These are phyloP conservation scores for Umbelopsis sp. DNA, from an alignment of 192 early-diverging fungal species.

Conservation along the genomic window DNA sequence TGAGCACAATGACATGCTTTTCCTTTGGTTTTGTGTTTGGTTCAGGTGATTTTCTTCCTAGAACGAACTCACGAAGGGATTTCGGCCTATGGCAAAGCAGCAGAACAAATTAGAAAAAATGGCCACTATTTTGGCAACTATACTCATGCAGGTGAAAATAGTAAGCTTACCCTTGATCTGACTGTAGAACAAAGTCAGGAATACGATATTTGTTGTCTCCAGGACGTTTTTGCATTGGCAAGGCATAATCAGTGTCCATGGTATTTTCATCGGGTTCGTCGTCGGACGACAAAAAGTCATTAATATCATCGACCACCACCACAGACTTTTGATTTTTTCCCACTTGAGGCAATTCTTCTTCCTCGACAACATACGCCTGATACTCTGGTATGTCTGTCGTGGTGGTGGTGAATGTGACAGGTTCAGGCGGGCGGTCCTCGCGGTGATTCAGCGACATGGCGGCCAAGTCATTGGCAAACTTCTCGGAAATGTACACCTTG, in stretches of 20 bases:
- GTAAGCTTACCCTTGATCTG: not conserved
- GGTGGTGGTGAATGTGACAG: not conserved
- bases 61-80: not conserved
- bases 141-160: not conserved
- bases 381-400: not conserved
- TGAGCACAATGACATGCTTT: constrained; percentile 1
- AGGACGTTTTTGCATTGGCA: constrained; percentile 34
- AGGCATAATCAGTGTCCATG: constrained; percentile 17
- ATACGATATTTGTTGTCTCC: constrained; percentile 29
- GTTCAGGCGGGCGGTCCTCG: not conserved
- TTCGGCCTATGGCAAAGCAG: not conserved
- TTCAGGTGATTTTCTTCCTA: not conserved
- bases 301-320: constrained; percentile 23
- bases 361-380: too few relatives aligned
- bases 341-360: not conserved
- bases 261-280: constrained; percentile 16
- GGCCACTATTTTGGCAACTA: too few relatives aligned
- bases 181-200: constrained; percentile 38
- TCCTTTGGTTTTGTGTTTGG: not conserved
- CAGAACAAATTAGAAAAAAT: too few relatives aligned
- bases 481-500: constrained; percentile 31
- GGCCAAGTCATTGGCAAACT: constrained; percentile 31
- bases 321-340: not conserved
- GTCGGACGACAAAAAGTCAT: constrained; percentile 25
- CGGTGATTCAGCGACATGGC: constrained; percentile 35